Evolutionary conservation across 371 early-diverging fungal species (phyloP).

Genomic region (Sporodiniella umbellata): DNA sequence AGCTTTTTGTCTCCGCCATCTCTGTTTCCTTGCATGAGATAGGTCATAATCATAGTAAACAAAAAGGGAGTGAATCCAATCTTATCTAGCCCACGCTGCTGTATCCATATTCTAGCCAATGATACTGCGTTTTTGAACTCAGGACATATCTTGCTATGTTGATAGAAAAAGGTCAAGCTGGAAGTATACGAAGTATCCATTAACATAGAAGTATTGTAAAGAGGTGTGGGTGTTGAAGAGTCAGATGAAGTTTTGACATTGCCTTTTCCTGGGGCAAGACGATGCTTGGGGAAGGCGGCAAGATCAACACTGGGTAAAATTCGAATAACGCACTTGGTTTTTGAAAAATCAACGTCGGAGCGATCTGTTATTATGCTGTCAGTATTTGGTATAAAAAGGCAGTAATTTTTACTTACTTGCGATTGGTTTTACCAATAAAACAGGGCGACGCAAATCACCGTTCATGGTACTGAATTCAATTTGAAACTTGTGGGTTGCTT

Average conservation of each 20-base stretch:
- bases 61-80: slow-evolving; percentile 73
- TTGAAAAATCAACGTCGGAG: slow-evolving; percentile 58
- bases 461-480: slow-evolving; percentile 62
- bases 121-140: slow-evolving; percentile 79
- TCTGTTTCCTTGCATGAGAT: slow-evolving; percentile 69
- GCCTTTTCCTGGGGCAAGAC: slow-evolving; percentile 81
- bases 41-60: slow-evolving; percentile 83
- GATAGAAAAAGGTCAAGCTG: slow-evolving; percentile 78
- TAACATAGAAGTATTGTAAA: slow-evolving; percentile 85
- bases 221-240: slow-evolving; percentile 67
- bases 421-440: slow-evolving; percentile 63
- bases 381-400: slow-evolving; percentile 1
- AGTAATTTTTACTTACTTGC: slow-evolving; percentile 29
- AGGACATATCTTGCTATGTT: slow-evolving; percentile 64
- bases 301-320: slow-evolving; percentile 72
- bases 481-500: slow-evolving; percentile 48
- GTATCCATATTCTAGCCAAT: slow-evolving; percentile 81
- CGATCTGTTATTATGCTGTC: slow-evolving; percentile 32
- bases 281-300: slow-evolving; percentile 61
- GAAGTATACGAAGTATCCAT: slow-evolving; percentile 70
- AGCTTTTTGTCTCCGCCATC: slow-evolving; percentile 60
- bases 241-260: slow-evolving; percentile 64
- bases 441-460: slow-evolving; percentile 75
- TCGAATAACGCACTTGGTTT: slow-evolving; percentile 67
- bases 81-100: slow-evolving; percentile 65